Conservation (phyloP, 768 basidiomycete genomes). For the Phylloporus arenicola region DNA sequence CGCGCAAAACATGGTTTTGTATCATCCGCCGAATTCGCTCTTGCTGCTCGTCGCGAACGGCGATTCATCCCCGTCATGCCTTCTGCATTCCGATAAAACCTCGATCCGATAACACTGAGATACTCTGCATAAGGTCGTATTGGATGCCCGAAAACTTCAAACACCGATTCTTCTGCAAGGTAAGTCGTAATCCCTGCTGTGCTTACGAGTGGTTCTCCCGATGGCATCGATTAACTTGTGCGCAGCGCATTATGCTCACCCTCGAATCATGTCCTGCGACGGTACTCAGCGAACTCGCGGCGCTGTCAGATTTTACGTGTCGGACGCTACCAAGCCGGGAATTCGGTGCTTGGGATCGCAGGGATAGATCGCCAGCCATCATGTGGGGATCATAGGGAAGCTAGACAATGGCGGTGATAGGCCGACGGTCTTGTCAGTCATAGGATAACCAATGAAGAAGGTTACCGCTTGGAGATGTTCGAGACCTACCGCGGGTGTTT, state of each 20-base stretch:
- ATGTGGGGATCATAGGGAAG: constrained; percentile 14
- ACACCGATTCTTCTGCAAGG: constrained; percentile 12
- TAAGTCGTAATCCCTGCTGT: constrained; percentile 12
- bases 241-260: constrained; percentile 19
- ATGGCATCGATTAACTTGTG: constrained; percentile 28
- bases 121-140: constrained; percentile 13
- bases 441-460: constrained; percentile 15
- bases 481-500: constrained; percentile 4
- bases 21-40: constrained; percentile 15
- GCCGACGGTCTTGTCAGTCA: constrained; percentile 8
- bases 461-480: constrained; percentile 16
- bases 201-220: constrained; percentile 18
- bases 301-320: constrained; percentile 31
- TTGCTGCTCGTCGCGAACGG: constrained; percentile 21
- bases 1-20: constrained; percentile 1
- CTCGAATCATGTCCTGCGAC: constrained; percentile 25
- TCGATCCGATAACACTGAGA: constrained; percentile 17
- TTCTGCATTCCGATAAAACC: constrained; percentile 14
- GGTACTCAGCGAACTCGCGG: constrained; percentile 16
- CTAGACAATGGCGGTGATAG: constrained; percentile 26
- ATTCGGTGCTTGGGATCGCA: constrained; percentile 9
- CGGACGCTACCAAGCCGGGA: constrained; percentile 1
- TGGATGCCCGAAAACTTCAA: constrained; percentile 13
- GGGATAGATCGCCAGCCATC: constrained; percentile 6
- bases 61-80: constrained; percentile 21